A percentile compares a stretch with the other conserved stretches of the same genome.
Evolutionary conservation across 257 asterid species (phyloP).

Genomic region (Ligustrum vulgare): DNA sequence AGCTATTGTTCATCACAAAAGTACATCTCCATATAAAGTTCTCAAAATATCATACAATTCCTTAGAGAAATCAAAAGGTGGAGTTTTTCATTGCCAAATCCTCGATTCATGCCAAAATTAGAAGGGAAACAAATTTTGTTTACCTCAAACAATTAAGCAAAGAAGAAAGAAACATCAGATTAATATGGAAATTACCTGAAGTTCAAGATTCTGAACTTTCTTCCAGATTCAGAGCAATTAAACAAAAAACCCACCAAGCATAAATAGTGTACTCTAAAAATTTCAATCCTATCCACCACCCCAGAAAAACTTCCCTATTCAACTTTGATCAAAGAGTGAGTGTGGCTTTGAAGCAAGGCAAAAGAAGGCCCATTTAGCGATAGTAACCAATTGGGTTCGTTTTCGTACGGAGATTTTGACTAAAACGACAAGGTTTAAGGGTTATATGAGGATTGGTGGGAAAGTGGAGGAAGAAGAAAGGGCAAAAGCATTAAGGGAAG

Average conservation of each 20-base stretch:
- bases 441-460: not conserved
- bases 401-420: constrained; percentile 24
- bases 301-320: constrained; percentile 33
- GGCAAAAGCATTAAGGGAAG: constrained; percentile 8
- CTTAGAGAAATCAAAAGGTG: constrained; percentile 27
- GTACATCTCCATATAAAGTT: constrained; percentile 21
- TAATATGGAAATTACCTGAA: constrained; percentile 33
- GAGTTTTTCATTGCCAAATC: constrained; percentile 22
- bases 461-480: not conserved
- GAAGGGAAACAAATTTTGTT: constrained; percentile 15
- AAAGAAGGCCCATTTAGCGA: constrained; percentile 14
- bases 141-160: constrained; percentile 7
- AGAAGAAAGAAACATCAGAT: constrained; percentile 7
- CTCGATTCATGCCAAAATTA: constrained; percentile 4
- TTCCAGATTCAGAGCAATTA: constrained; percentile 32
- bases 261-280: constrained; percentile 8
- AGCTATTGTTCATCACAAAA: constrained; percentile 26
- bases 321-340: constrained; percentile 36
- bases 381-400: constrained; percentile 5
- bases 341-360: constrained; percentile 25
- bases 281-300: constrained; percentile 13
- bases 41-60: constrained; percentile 26
- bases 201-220: constrained; percentile 19
- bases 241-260: constrained; percentile 24
- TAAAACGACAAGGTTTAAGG: constrained; percentile 18